Evolutionary conservation across 352 stramenopile genomes (phyloP).

Genomic region (Plasmopara muralis): DNA sequence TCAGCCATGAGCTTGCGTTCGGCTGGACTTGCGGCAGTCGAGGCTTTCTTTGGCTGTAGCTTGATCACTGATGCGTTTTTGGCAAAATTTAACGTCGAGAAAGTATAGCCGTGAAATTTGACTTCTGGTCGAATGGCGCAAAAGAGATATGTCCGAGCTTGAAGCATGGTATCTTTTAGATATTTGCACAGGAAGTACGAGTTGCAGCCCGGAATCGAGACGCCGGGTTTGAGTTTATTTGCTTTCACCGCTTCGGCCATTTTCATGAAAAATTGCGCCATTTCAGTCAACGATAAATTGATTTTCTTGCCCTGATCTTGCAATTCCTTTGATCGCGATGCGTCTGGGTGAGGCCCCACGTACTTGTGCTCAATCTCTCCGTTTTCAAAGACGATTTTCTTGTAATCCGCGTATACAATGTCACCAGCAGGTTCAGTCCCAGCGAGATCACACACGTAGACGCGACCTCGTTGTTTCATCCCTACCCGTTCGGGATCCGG

Average conservation of each 20-base stretch:
- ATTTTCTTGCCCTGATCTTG: slow-evolving; percentile 96
- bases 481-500: no score
- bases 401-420: no score
- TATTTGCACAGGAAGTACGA: slow-evolving; percentile 20
- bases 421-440: no score
- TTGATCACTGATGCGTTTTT: slow-evolving; percentile 94
- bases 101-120: slow-evolving; percentile 15
- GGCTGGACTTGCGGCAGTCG: slow-evolving; percentile 77
- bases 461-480: no score
- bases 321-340: slow-evolving; percentile 31
- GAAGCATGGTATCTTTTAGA: no score
- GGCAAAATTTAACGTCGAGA: slow-evolving; percentile 91
- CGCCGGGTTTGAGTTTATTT: slow-evolving; percentile 92
- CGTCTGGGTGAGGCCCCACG: no score
- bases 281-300: slow-evolving; percentile 92
- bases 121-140: no score
- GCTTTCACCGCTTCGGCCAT: slow-evolving; percentile 92
- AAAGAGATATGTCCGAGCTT: no score
- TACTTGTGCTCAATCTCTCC: no score
- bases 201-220: slow-evolving; percentile 91
- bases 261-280: slow-evolving; percentile 97
- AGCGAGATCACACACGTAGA: no score
- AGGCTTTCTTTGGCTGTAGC: slow-evolving; percentile 93
- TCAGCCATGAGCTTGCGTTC: slow-evolving; percentile 93
- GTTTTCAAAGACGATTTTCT: no score